These are phyloP conservation scores for Solanum clarkiae DNA, from an alignment of 257 asterid species.

Conservation along the genomic window DNA sequence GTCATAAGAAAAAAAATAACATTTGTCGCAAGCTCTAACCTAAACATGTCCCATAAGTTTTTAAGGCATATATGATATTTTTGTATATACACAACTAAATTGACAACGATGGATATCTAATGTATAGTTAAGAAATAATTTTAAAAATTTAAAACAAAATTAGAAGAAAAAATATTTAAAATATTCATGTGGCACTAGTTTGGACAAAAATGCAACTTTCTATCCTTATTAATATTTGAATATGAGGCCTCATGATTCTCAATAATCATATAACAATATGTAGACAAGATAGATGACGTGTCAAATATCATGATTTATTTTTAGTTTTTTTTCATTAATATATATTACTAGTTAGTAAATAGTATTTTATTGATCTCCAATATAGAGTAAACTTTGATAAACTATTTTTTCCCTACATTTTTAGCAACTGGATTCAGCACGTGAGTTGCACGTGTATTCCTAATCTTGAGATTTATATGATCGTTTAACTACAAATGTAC, in stretches of 20 bases:
- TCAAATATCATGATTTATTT: too few relatives aligned
- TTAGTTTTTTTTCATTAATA: too few relatives aligned
- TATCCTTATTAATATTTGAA: background rate
- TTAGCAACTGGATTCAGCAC: too few relatives aligned
- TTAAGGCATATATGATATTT: background rate
- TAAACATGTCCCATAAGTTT: background rate
- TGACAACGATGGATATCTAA: background rate
- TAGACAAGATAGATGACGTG: background rate
- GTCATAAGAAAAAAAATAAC: background rate
- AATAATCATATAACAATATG: background rate
- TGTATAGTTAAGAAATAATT: background rate
- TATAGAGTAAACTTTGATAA: too few relatives aligned
- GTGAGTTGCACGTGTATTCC: too few relatives aligned
- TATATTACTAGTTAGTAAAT: too few relatives aligned
- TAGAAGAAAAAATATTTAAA: background rate
- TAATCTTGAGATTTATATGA: too few relatives aligned
- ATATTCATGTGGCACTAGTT: background rate
- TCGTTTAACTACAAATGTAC: too few relatives aligned
- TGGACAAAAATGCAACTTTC: background rate
- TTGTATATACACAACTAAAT: background rate
- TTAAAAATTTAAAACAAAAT: background rate
- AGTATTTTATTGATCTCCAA: too few relatives aligned
- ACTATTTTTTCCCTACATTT: too few relatives aligned
- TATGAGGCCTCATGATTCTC: background rate
- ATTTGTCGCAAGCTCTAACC: background rate